Evolutionary conservation across 306 rosid species (phyloP).

Genomic region (Ammopiptanthus mongolicus): DNA sequence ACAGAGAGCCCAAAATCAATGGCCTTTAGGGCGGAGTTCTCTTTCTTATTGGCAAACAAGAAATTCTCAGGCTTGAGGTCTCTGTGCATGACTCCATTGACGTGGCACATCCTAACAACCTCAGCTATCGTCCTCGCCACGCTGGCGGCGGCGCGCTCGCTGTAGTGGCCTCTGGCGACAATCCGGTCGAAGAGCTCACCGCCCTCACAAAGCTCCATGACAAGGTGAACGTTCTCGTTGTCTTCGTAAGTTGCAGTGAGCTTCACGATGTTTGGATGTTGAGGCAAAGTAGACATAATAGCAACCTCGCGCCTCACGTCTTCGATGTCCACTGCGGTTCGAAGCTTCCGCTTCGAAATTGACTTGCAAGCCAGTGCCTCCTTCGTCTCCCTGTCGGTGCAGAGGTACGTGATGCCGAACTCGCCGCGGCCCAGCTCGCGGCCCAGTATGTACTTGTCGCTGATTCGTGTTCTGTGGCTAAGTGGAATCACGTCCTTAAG

Average conservation of each 20-base stretch:
- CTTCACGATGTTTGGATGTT: constrained; percentile 67
- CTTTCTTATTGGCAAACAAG: constrained; percentile 62
- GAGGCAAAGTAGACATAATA: constrained; percentile 65
- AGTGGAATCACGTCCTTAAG: constrained; percentile 68
- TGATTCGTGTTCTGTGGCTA: constrained; percentile 68
- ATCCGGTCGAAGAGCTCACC: constrained; percentile 70
- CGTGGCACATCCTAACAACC: constrained; percentile 78
- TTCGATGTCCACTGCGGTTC: constrained; percentile 64
- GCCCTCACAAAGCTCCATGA: constrained; percentile 80
- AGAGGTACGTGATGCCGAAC: constrained; percentile 78
- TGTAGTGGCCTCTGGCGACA: constrained; percentile 65
- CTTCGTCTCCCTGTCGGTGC: constrained; percentile 72
- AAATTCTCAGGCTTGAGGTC: constrained; percentile 81
- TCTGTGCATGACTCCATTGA: constrained; percentile 72
- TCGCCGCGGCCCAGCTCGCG: constrained; percentile 86
- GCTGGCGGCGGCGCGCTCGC: constrained; percentile 62
- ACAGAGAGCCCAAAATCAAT: constrained; percentile 72
- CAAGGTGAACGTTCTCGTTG: constrained; percentile 61
- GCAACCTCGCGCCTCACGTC: constrained; percentile 77
- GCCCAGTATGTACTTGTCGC: constrained; percentile 79
- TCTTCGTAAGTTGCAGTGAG: constrained; percentile 70
- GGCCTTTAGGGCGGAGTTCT: constrained; percentile 67
- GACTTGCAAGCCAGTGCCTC: constrained; percentile 83
- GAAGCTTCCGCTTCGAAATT: constrained; percentile 78
- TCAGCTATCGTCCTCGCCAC: constrained; percentile 55